Percentiles rank a stretch among this genome's conserved stretches.
These are phyloP conservation scores for Leccinum solheimii DNA, from an alignment of 1,284 basidiomycete species.

Conservation along the genomic window DNA sequence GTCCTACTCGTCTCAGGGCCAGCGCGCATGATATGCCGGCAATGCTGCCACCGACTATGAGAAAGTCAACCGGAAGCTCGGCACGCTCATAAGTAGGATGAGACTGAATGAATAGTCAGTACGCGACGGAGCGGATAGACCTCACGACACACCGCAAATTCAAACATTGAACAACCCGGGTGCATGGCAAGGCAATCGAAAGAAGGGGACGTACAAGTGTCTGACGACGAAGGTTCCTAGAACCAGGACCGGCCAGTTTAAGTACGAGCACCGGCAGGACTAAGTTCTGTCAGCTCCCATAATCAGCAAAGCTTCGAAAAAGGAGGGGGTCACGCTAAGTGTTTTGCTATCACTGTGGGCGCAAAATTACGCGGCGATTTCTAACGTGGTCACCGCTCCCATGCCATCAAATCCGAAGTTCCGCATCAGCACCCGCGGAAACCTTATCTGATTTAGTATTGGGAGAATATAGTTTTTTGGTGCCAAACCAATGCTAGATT, in stretches of 20 bases:
- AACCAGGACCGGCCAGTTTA: conserved; percentile 13
- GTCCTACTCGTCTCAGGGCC: conserved; percentile 54
- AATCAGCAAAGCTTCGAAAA: conserved; percentile 19
- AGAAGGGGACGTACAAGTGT: background rate
- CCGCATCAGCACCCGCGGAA: too few species aligned
- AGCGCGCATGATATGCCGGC: conserved; percentile 56
- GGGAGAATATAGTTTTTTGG: too few species aligned
- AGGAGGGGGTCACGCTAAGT: conserved; percentile 2
- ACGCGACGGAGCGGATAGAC: background rate
- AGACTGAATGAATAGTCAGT: conserved; percentile 15
- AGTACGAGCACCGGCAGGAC: conserved; percentile 18
- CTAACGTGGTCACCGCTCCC: conserved; percentile 1
- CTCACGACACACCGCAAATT: conserved; percentile 12
- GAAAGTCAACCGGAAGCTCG: conserved; percentile 43
- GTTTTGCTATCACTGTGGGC: conserved; percentile 13
- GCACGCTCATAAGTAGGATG: conserved; percentile 15
- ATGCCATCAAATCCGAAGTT: conserved; percentile 5
- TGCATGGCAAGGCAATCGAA: background rate
- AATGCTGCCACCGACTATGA: conserved; percentile 53
- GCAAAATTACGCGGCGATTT: conserved; percentile 5
- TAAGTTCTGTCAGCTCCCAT: conserved; percentile 22
- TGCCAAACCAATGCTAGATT: too few species aligned
- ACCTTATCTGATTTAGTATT: too few species aligned
- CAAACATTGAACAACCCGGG: conserved; percentile 12
- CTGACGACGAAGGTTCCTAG: background rate